These are phyloP conservation scores for Termitomyces sp. DNA, from an alignment of 1,284 basidiomycete genomes.

Conservation along the genomic window DNA sequence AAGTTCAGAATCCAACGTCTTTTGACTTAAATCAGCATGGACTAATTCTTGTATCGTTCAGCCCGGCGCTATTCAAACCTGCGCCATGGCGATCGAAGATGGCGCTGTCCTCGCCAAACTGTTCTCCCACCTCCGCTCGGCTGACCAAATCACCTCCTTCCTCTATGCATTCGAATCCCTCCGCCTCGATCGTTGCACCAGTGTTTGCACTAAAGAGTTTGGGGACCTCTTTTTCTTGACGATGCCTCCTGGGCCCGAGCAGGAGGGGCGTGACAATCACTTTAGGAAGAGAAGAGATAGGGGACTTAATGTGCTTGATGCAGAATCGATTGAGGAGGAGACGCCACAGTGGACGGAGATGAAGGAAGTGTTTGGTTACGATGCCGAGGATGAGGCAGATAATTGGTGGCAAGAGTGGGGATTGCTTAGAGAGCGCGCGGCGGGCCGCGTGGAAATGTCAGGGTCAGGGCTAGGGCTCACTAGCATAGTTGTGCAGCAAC, in stretches of 20 bases:
- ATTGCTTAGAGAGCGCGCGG: conserved; percentile 16
- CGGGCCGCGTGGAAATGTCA: conserved; percentile 7
- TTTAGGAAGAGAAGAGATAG: conserved; percentile 36
- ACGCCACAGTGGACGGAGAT: conserved; percentile 37
- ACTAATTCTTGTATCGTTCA: conserved; percentile 21
- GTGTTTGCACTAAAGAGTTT: conserved; percentile 33
- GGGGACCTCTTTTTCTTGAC: conserved; percentile 38
- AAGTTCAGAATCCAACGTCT: conserved; percentile 6
- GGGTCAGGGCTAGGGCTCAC: conserved; percentile 9
- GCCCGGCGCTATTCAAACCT: conserved; percentile 49
- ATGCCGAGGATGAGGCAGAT: conserved; percentile 22
- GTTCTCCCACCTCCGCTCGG: conserved; percentile 47
- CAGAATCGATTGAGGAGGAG: conserved; percentile 19
- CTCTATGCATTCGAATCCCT: conserved; percentile 51
- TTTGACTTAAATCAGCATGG: conserved; percentile 12
- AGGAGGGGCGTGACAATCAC: conserved; percentile 37
- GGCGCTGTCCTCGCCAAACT: conserved; percentile 53
- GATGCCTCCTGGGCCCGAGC: conserved; percentile 34
- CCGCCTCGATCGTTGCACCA: conserved; percentile 37
- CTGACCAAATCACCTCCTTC: conserved; percentile 49
- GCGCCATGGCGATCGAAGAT: conserved; percentile 53
- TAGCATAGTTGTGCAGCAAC: conserved; percentile 14
- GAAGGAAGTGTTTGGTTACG: conserved; percentile 26
- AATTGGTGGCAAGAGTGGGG: conserved; percentile 24
- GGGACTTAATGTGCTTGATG: conserved; percentile 33